Conservation (phyloP, 495 filamentous ascomycete species). For the Staphylotrichum longicolle region DNA sequence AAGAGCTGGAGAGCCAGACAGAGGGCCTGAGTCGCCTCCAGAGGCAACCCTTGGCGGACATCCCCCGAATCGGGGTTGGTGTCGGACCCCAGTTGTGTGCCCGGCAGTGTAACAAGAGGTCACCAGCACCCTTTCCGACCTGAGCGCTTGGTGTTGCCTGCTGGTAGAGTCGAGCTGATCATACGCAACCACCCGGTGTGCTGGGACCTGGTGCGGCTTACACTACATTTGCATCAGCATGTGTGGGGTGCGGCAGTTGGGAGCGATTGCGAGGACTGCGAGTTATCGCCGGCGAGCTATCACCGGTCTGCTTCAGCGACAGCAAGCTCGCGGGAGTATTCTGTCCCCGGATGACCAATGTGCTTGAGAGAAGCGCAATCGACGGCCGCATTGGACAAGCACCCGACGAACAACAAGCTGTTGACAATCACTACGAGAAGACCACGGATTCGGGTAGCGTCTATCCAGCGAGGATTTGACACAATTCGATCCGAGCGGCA, state of each 20-base stretch:
- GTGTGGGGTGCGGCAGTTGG: slow-evolving; percentile 17
- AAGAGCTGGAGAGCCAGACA: slow-evolving; percentile 1
- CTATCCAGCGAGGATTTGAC: too few species aligned
- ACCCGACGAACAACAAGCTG: background rate
- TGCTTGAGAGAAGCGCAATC: too few species aligned
- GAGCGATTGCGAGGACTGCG: slow-evolving; percentile 8
- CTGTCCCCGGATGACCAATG: background rate
- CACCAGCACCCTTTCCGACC: background rate
- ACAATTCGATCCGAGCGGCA: too few species aligned
- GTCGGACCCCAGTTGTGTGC: slow-evolving; percentile 14
- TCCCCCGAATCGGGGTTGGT: background rate
- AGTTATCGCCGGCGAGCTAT: slow-evolving; percentile 8
- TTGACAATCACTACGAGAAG: too few species aligned
- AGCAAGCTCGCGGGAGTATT: background rate
- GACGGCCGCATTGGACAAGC: background rate
- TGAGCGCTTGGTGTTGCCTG: background rate
- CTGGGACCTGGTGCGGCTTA: slow-evolving; percentile 6
- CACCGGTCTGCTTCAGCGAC: background rate
- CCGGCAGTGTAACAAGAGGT: background rate
- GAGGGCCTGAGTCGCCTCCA: background rate
- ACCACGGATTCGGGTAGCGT: too few species aligned
- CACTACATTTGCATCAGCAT: slow-evolving; percentile 17
- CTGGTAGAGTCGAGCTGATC: background rate
- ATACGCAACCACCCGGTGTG: background rate
- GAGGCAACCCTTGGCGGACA: too few species aligned